Evolutionary conservation across 768 basidiomycete species (phyloP), one percentile per base, ranked within the genome.

Genomic region (Leucogyrophana mollusca): DNA sequence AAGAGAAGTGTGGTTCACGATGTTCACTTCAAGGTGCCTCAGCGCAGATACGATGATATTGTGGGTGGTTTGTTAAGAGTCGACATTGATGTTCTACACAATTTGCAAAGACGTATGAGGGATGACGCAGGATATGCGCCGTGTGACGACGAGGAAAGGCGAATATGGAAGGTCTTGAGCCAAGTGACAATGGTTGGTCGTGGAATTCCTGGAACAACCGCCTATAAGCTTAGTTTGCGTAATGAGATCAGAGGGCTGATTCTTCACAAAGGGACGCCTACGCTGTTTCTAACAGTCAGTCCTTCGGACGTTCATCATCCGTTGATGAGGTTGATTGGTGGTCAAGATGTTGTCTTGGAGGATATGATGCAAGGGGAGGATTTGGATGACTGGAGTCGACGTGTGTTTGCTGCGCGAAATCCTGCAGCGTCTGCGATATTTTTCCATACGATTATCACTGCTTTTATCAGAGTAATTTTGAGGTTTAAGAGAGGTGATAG

Each of bases 381-480:
- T 33, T 18, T 53, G 35, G 34, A 30, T 8, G 14, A 13, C 14
- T 49, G 47, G 42, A 20, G 40, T 11, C 23, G 53, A 23, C 49
- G 49, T 6, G 21, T 57, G 10, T 37, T 56, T 11, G 40, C 52
- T 0, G 53, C 57, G 0, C 16, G 32, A n/a, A 43, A 64, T 50
- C 62, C 62, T 1, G 50, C 43, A 6, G 55, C 59, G 9, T 54
- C 57, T 40, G 57, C 58, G 3, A 33, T 43, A 9, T 64, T 60
- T 40, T 64, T 62, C 39, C 34, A 60, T 36, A 18, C 55, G 16
- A 46, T 50, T 23, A 51, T 64, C 4, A 46, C 18, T 6, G 40
- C 18, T 11, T 57, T 60, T 45, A 52, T 61, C 45, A n/a, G 41
- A 39, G 43, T 46, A n/a, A 27, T 53, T 42, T 24, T 59, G 11